phyloP scores from a whole-genome alignment of 2,329 filamentous ascomycete genomes.

The Mollisia scopiformis region DNA sequence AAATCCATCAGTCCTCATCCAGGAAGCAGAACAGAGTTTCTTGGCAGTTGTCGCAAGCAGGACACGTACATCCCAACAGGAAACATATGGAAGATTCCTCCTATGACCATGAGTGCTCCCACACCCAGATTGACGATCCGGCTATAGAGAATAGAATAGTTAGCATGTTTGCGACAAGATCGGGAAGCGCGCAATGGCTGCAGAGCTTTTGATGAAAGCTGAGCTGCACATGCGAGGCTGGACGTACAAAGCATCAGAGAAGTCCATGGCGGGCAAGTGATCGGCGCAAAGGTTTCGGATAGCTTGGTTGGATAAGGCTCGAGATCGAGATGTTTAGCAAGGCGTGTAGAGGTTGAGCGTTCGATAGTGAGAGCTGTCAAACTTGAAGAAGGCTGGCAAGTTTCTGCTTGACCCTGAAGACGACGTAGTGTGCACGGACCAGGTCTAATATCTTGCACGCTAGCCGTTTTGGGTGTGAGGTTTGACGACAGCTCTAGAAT shows the following conservation, averaged over 20 bases:
- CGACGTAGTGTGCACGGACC: not conserved
- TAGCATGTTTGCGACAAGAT: slow-evolving; percentile 28
- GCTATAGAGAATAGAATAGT: slow-evolving; percentile 52
- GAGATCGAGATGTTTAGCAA: not conserved
- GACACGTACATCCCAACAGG: slow-evolving; percentile 58
- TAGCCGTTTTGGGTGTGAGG: not conserved
- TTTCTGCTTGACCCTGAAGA: not conserved
- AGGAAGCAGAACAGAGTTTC: not conserved
- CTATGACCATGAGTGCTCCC: slow-evolving; percentile 84
- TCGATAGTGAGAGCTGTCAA: not conserved
- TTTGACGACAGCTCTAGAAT: not conserved
- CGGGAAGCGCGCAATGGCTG: slow-evolving; percentile 21
- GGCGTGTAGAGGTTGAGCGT: not conserved
- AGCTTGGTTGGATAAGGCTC: not conserved
- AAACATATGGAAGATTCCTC: slow-evolving; percentile 78
- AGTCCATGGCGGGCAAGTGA: slow-evolving; percentile 66
- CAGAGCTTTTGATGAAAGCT: slow-evolving; percentile 9
- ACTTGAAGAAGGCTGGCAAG: not conserved
- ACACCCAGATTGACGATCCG: slow-evolving; percentile 93
- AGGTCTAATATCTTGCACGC: not conserved
- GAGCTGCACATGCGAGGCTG: not conserved
- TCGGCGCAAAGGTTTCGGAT: not conserved
- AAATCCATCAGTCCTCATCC: slow-evolving; percentile 33
- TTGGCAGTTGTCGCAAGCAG: slow-evolving; percentile 5
- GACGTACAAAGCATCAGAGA: slow-evolving; percentile 83